These are phyloP conservation scores for Austroboletus olivaceoglutinosus DNA, from an alignment of 1,284 basidiomycete species.

Conservation along the genomic window DNA sequence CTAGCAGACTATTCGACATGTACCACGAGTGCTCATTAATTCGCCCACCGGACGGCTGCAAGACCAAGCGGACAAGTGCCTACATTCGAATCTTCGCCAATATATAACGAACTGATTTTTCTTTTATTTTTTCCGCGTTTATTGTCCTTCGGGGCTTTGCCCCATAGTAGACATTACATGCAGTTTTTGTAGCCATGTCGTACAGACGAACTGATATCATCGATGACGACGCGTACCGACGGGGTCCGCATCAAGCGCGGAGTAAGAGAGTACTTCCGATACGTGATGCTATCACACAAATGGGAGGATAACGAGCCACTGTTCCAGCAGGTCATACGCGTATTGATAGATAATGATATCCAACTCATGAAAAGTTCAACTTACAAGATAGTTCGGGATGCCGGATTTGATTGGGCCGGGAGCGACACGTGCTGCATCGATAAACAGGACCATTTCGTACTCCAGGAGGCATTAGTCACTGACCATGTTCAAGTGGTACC, in stretches of 20 bases:
- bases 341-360: too few relatives aligned
- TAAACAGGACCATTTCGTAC: background rate
- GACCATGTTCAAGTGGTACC: background rate
- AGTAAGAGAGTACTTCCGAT: background rate
- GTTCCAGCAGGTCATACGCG: background rate
- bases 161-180: too few relatives aligned
- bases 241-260: background rate
- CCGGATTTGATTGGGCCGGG: background rate
- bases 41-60: background rate
- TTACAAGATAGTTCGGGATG: background rate
- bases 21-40: background rate
- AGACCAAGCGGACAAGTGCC: background rate
- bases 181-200: too few relatives aligned
- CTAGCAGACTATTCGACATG: background rate
- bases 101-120: too few relatives aligned
- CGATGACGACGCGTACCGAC: background rate
- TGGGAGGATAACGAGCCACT: background rate
- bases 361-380: background rate
- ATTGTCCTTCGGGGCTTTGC: too few relatives aligned
- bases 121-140: too few relatives aligned
- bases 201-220: background rate
- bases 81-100: background rate
- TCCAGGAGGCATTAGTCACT: background rate
- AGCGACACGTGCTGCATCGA: background rate
- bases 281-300: background rate